Base-by-base conservation (phyloP, 75 land plant genomes). In the Pinus albicaulis region DNA sequence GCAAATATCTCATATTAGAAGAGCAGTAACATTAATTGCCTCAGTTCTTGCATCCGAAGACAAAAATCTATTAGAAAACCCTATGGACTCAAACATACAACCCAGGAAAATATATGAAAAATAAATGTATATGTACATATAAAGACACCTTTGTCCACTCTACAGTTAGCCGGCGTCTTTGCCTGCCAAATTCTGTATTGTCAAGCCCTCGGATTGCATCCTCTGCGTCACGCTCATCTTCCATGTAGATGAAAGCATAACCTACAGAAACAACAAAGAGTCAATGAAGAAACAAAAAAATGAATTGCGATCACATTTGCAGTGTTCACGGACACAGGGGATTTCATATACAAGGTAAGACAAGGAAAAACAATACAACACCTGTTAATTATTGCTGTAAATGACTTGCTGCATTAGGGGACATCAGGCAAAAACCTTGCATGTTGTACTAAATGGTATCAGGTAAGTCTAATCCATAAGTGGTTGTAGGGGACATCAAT, bases 211-310 rank as follows among this genome's bases (percentile, higher is more conserved):
- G 87, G 56, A 95, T 95, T 28, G 98, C 94, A 84, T 91, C 97
- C 71, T 86, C 97, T 53, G 96, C 98, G 85, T 95, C 98, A 26
- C 94, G 91, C 55, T 95, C 98, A 83, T 91, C 94, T 17, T 85
- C 88, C 61, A 59, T 59, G 23, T 59, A 59, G 17, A 59, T 59
- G 19, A 59, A 59, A 59, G 61, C 61, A 59, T 59, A 59, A 20
- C 61, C 61, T 59, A 12, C n/a, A 66, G 28, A 65, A 59, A 23
- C 61, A 59, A 59, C 20, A 59, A 23, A 59, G 23, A 20, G 3
- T 20, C 61, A 20, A 20, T 20, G 23, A 20, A 59, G 23, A 59
- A 59, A 20, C 61, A 59, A 23, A 59, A 20, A 20, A 59, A 7
- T 59, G 1, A 20, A 59, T 59, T 19, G 23, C 61, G 20, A 12